A percentile compares a stretch with the other conserved stretches of the same genome.
Evolutionary conservation across 1,284 basidiomycete genomes (phyloP).

Genomic region (Erythrobasidium hasegawianum): DNA sequence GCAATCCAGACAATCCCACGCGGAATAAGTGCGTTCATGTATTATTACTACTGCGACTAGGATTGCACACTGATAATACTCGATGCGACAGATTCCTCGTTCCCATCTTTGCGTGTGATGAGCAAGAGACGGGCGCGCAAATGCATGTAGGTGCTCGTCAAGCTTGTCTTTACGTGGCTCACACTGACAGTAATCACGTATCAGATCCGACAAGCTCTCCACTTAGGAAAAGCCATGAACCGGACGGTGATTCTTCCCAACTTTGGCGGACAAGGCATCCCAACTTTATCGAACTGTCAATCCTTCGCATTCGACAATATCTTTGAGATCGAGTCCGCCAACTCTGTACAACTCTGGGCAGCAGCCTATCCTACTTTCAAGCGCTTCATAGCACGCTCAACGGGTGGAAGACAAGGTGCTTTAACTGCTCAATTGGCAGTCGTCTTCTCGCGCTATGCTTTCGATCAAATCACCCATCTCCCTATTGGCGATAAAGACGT

Average conservation of each 20-base stretch:
- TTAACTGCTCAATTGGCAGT: neutral
- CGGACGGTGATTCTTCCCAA: neutral
- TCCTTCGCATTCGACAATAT: constrained; percentile 1
- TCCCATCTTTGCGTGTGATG: constrained; percentile 1
- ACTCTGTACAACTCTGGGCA: neutral
- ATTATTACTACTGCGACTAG: too few species aligned
- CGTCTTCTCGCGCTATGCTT: neutral
- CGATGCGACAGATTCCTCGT: constrained; percentile 1
- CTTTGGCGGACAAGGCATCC: neutral
- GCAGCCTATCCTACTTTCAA: constrained; percentile 1
- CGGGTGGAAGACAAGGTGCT: neutral
- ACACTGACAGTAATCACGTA: neutral
- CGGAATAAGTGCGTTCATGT: neutral
- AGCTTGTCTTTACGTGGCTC: too few species aligned
- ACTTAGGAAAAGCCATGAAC: neutral
- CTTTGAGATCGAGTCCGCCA: constrained; percentile 4
- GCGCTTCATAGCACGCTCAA: neutral
- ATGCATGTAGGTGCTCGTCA: neutral
- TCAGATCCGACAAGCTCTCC: neutral
- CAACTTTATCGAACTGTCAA: neutral
- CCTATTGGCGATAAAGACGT: neutral
- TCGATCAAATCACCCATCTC: constrained; percentile 1
- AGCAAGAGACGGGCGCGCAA: constrained; percentile 1
- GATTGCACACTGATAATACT: too few species aligned
- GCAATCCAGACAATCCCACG: neutral